These are phyloP conservation scores for Neofusicoccum sp. DNA, from an alignment of 2,329 filamentous ascomycete species.

Conservation along the genomic window DNA sequence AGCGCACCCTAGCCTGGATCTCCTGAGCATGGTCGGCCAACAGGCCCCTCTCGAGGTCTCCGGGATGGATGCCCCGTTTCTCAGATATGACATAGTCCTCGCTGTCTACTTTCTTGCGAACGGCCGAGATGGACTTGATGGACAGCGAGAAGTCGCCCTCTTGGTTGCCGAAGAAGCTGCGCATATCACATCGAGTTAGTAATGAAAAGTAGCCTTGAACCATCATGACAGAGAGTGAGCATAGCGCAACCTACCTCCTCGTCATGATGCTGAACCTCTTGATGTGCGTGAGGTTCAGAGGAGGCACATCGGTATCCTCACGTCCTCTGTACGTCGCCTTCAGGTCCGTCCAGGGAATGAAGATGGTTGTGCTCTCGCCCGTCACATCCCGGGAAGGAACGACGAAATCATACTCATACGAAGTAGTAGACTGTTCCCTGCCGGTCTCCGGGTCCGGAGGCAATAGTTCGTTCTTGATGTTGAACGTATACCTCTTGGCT, in stretches of 20 bases:
- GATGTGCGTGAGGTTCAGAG: slow-evolving; percentile 62
- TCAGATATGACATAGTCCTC: not conserved
- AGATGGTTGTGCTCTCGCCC: slow-evolving; percentile 44
- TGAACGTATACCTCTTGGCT: slow-evolving; percentile 71
- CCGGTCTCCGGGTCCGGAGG: slow-evolving; percentile 61
- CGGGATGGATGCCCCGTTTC: not conserved
- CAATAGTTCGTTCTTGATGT: slow-evolving; percentile 70
- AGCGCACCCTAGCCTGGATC: not conserved
- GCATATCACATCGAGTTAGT: not conserved
- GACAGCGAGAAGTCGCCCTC: slow-evolving; percentile 67
- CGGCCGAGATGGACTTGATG: slow-evolving; percentile 58
- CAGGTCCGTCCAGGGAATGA: slow-evolving; percentile 66
- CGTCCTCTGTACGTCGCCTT: slow-evolving; percentile 74
- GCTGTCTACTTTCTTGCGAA: slow-evolving; percentile 25
- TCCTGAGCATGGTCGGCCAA: not conserved
- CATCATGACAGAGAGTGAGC: not conserved
- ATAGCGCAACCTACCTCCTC: slow-evolving; percentile 63
- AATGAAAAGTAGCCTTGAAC: not conserved
- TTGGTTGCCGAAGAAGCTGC: slow-evolving; percentile 75
- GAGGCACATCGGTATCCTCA: slow-evolving; percentile 60
- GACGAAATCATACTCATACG: slow-evolving; percentile 73
- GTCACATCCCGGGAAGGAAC: slow-evolving; percentile 12
- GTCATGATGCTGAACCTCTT: slow-evolving; percentile 77
- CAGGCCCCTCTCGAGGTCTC: slow-evolving; percentile 31
- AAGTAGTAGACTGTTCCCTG: slow-evolving; percentile 70